Conservation (phyloP, 768 basidiomycete genomes). For the Hericium alpestre region DNA sequence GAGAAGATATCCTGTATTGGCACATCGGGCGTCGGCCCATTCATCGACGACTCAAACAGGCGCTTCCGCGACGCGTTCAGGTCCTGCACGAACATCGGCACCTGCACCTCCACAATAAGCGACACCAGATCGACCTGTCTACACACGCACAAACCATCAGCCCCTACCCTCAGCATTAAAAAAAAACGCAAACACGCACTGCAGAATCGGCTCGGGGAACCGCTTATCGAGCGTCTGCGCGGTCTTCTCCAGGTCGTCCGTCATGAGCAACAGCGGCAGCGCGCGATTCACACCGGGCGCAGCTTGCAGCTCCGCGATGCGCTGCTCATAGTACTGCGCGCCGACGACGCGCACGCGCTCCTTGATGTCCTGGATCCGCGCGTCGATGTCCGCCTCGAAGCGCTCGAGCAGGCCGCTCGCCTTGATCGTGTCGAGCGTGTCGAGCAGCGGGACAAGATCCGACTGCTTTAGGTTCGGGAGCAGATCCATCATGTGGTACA, state of each 20-base stretch:
- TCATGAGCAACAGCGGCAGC: conserved; percentile 71
- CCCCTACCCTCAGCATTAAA: not conserved
- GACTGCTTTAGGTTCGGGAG: conserved; percentile 64
- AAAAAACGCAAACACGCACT: conserved; percentile 34
- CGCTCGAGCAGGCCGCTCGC: conserved; percentile 61
- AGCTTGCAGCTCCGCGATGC: conserved; percentile 51
- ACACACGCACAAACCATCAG: not conserved
- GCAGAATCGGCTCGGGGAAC: conserved; percentile 75
- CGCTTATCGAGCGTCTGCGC: conserved; percentile 78
- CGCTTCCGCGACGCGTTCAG: conserved; percentile 61
- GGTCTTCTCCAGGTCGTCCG: conserved; percentile 80
- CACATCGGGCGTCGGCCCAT: conserved; percentile 77
- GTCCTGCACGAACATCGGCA: conserved; percentile 60
- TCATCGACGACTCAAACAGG: conserved; percentile 74
- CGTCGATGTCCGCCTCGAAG: conserved; percentile 62
- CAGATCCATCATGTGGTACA: conserved; percentile 77
- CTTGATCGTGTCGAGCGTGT: conserved; percentile 60
- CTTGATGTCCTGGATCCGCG: conserved; percentile 58
- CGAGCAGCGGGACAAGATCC: conserved; percentile 54
- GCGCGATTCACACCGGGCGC: conserved; percentile 75
- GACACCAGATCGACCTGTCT: conserved; percentile 72
- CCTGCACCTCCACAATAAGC: conserved; percentile 53
- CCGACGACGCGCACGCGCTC: conserved; percentile 52
- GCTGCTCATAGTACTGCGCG: conserved; percentile 49
- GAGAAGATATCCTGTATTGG: conserved; percentile 87